Evolutionary conservation across 306 rosid genomes (phyloP).

Genomic region (Trichosanthes truncata): DNA sequence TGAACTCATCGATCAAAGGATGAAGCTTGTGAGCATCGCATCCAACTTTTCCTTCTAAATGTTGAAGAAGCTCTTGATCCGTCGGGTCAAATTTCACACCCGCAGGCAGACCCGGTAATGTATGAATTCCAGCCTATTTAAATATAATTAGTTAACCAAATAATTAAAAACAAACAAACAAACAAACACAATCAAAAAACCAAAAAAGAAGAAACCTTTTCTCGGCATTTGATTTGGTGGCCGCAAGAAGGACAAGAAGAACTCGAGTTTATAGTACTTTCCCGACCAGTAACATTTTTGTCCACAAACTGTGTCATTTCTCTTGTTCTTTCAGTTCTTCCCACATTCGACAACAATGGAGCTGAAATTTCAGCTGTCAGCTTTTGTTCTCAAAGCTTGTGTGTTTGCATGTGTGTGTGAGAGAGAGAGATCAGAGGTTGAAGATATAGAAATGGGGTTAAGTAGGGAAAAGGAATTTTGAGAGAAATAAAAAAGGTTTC

Average conservation of each 20-base stretch:
- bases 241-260: constrained; percentile 10
- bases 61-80: constrained; percentile 12
- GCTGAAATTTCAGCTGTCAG: background rate
- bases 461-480: background rate
- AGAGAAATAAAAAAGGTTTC: background rate
- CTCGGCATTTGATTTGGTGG: background rate
- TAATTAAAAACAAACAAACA: background rate
- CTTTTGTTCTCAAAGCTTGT: background rate
- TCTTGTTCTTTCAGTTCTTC: background rate
- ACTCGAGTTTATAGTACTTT: background rate
- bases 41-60: constrained; percentile 4
- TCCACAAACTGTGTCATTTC: background rate
- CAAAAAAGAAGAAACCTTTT: background rate
- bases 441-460: background rate
- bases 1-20: constrained; percentile 8
- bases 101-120: constrained; percentile 7
- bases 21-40: constrained; percentile 1
- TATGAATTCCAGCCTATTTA: constrained; percentile 2
- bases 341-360: background rate
- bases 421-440: background rate
- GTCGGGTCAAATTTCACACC: constrained; percentile 12
- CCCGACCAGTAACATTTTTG: background rate
- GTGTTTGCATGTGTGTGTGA: background rate
- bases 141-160: background rate
- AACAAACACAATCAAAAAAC: no score